Evolutionary conservation across 441 rosid species (phyloP).

Genomic region (Pelargonium citronellum): DNA sequence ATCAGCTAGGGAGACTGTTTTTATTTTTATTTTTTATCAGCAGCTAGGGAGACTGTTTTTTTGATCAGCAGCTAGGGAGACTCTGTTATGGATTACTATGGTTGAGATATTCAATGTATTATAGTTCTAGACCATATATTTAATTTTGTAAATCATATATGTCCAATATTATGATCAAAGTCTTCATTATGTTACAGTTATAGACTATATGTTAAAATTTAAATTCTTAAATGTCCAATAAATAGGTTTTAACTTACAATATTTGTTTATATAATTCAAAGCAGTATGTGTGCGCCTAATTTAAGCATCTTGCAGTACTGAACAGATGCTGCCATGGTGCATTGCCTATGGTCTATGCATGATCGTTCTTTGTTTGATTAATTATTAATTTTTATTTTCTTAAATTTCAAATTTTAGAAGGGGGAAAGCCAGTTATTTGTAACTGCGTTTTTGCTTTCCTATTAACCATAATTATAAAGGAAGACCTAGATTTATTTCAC

Average conservation of each 20-base stretch:
- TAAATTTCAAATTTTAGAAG: background rate
- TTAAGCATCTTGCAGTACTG: background rate
- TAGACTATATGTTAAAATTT: background rate
- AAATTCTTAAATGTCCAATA: conserved; percentile 3
- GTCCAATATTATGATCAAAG: background rate
- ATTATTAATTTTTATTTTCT: background rate
- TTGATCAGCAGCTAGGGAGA: background rate
- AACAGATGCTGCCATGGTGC: background rate
- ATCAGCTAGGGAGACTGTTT: background rate
- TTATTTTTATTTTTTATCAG: too few relatives aligned
- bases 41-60: too few relatives aligned
- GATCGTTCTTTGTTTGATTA: background rate
- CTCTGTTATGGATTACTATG: background rate
- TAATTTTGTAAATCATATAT: too few relatives aligned
- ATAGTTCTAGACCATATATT: too few relatives aligned
- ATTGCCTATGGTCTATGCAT: background rate
- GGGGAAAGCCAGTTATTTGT: background rate
- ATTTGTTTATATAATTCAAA: background rate
- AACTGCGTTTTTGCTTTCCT: background rate
- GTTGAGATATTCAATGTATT: too few relatives aligned
- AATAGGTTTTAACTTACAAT: background rate
- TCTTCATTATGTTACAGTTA: background rate
- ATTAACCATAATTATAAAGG: background rate
- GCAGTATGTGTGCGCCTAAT: background rate
- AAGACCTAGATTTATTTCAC: background rate